Evolutionary conservation across 371 early-diverging fungal genomes (phyloP).

Genomic region (Apophysomyces trapeziformis): DNA sequence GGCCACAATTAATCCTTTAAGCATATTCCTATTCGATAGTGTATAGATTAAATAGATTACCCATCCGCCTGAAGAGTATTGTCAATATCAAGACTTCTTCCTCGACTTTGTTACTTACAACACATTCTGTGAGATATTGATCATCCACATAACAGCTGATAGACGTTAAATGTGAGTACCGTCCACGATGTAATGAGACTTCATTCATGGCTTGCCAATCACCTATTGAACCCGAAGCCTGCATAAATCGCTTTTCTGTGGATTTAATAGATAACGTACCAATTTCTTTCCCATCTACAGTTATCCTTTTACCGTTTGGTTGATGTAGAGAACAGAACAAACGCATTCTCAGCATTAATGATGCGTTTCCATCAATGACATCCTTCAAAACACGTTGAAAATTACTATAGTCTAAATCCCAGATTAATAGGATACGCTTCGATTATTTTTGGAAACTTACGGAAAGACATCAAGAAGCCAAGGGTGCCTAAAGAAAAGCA

Average conservation of each 20-base stretch:
- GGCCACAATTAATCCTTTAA: not conserved
- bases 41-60: slow-evolving; percentile 14
- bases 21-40: too few relatives aligned
- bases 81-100: not conserved
- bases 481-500: slow-evolving; percentile 93
- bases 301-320: slow-evolving; percentile 54
- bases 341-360: slow-evolving; percentile 76
- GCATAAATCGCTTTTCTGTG: not conserved
- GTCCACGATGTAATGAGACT: slow-evolving; percentile 86
- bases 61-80: slow-evolving; percentile 62
- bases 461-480: slow-evolving; percentile 88
- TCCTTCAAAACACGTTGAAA: slow-evolving; percentile 61
- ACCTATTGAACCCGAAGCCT: slow-evolving; percentile 19
- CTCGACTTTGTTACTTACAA: slow-evolving; percentile 60
- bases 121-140: slow-evolving; percentile 83
- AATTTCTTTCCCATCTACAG: slow-evolving; percentile 46
- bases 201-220: slow-evolving; percentile 86
- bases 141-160: slow-evolving; percentile 82
- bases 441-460: slow-evolving; percentile 34
- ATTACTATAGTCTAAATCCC: slow-evolving; percentile 59
- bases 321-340: slow-evolving; percentile 71
- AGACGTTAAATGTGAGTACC: slow-evolving; percentile 80
- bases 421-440: not conserved
- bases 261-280: slow-evolving; percentile 14
- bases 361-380: slow-evolving; percentile 64